A percentile compares a stretch with the other conserved stretches of the same genome.
These are phyloP conservation scores for Colletotrichum neosansevieriae DNA, from an alignment of 2,329 filamentous ascomycete species.

Conservation along the genomic window DNA sequence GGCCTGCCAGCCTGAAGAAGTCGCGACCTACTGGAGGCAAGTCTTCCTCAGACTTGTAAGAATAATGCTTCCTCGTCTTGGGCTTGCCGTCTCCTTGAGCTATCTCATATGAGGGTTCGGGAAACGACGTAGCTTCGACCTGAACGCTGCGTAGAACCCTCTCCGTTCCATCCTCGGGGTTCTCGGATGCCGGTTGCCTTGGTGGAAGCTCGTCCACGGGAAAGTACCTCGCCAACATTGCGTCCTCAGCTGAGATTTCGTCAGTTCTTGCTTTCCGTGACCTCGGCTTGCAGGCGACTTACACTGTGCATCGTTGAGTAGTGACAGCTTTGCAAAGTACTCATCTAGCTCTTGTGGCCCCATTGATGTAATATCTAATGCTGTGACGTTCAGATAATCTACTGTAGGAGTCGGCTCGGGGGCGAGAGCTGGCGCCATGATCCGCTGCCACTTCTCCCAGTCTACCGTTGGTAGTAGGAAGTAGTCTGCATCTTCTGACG, in stretches of 20 bases:
- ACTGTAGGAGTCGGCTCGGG: slow-evolving; percentile 44
- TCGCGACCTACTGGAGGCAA: slow-evolving; percentile 47
- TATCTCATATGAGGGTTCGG: not conserved
- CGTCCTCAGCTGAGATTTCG: slow-evolving; percentile 24
- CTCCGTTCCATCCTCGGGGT: slow-evolving; percentile 45
- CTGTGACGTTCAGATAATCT: slow-evolving; percentile 66
- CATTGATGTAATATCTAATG: slow-evolving; percentile 74
- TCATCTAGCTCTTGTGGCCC: slow-evolving; percentile 70
- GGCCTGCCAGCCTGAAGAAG: slow-evolving; percentile 51
- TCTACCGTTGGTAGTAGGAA: slow-evolving; percentile 66
- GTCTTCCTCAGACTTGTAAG: slow-evolving; percentile 45
- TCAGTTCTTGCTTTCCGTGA: slow-evolving; percentile 33
- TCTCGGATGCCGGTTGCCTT: slow-evolving; percentile 41
- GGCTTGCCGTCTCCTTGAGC: not conserved
- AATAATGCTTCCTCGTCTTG: slow-evolving; percentile 29
- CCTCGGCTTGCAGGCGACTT: slow-evolving; percentile 46
- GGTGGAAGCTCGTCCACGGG: slow-evolving; percentile 45
- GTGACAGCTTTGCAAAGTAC: slow-evolving; percentile 66
- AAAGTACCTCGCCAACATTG: slow-evolving; percentile 49
- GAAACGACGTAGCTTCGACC: slow-evolving; percentile 25
- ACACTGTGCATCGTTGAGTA: slow-evolving; percentile 51
- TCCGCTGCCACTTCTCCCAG: slow-evolving; percentile 77
- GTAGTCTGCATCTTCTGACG: slow-evolving; percentile 58
- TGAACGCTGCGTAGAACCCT: slow-evolving; percentile 24
- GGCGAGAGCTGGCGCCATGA: slow-evolving; percentile 51